These are phyloP conservation scores for Venturia effusa DNA, from an alignment of 2,329 filamentous ascomycete genomes.

Conservation along the genomic window DNA sequence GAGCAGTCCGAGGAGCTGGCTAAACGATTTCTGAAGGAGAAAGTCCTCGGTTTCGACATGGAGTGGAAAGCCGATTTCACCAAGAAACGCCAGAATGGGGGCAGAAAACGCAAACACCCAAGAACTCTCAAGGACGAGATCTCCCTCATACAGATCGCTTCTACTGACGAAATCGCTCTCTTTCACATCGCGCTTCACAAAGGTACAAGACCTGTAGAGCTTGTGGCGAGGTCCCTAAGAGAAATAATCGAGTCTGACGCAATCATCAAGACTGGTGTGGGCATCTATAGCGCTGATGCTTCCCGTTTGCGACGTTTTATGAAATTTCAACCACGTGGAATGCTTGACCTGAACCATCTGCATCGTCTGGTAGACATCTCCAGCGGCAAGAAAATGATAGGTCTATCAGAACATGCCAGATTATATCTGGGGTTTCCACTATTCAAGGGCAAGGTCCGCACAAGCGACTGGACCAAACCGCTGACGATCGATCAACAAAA, in stretches of 20 bases:
- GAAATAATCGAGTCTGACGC: conserved; percentile 59
- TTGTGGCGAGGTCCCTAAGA: conserved; percentile 61
- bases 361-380: conserved; percentile 64
- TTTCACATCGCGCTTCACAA: conserved; percentile 62
- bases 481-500: conserved; percentile 49
- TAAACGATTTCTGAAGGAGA: conserved; percentile 55
- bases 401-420: conserved; percentile 58
- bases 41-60: conserved; percentile 76
- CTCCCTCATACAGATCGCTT: conserved; percentile 74
- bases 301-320: conserved; percentile 59
- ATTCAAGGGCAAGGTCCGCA: conserved; percentile 63
- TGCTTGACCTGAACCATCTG: conserved; percentile 75
- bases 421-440: conserved; percentile 64
- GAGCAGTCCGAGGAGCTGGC: conserved; percentile 56
- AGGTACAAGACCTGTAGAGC: conserved; percentile 34
- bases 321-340: conserved; percentile 50
- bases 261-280: conserved; percentile 67
- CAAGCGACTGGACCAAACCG: conserved; percentile 60
- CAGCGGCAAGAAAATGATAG: conserved; percentile 52
- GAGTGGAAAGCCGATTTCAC: conserved; percentile 59
- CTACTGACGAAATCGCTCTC: conserved; percentile 61
- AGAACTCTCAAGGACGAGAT: conserved; percentile 54
- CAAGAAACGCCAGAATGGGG: conserved; percentile 21
- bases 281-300: conserved; percentile 54
- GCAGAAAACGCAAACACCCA: background rate